These are phyloP conservation scores for Crithidia bombi DNA, from an alignment of 208 protist species.

Conservation along the genomic window DNA sequence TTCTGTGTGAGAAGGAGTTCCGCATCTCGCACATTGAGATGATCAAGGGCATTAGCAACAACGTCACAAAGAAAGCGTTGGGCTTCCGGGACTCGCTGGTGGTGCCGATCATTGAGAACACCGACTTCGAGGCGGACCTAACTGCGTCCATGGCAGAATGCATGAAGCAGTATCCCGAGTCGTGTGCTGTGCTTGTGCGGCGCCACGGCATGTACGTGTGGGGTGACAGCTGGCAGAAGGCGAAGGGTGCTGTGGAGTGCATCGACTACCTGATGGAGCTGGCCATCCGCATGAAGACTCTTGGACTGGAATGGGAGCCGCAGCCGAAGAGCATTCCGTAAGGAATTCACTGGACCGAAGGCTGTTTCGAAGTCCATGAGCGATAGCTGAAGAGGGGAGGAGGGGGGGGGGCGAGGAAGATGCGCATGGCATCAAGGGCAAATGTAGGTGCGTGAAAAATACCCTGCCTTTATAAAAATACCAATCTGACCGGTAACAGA, in stretches of 20 bases:
- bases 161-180: constrained; percentile 92
- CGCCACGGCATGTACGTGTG: constrained; percentile 97
- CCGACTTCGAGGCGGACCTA: constrained; percentile 80
- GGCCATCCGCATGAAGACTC: constrained; percentile 58
- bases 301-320: constrained; percentile 63
- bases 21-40: constrained; percentile 95
- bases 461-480: no score
- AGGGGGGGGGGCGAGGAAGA: no score
- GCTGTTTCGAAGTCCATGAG: no score
- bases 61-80: constrained; percentile 59
- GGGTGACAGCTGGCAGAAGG: constrained; percentile 93
- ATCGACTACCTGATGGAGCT: constrained; percentile 96
- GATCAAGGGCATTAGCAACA: constrained; percentile 92
- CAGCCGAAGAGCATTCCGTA: constrained; percentile 38
- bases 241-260: constrained; percentile 94
- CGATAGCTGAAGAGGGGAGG: no score
- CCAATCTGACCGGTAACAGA: no score
- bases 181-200: constrained; percentile 92
- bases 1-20: constrained; percentile 94
- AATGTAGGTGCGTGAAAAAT: no score
- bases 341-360: no score
- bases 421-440: no score
- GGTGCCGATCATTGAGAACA: constrained; percentile 97
- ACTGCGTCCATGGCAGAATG: constrained; percentile 77
- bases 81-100: constrained; percentile 90